Percentiles rank a stretch among this genome's conserved stretches.
These are phyloP conservation scores for Cavenderia fasciculata DNA, from an alignment of 78 protist species.

Conservation along the genomic window DNA sequence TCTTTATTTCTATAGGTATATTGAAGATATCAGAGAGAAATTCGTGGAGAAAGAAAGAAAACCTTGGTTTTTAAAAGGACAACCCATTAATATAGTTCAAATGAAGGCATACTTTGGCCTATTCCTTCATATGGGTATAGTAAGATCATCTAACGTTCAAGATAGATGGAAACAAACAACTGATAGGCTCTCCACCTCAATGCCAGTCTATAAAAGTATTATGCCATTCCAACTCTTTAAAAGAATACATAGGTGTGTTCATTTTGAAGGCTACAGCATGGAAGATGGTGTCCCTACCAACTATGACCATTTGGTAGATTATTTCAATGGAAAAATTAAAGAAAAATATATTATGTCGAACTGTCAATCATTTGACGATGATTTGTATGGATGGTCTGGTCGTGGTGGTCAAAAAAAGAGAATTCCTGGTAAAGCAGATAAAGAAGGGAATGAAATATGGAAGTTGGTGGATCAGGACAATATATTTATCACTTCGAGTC, in stretches of 20 bases:
- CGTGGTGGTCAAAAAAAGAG: slow-evolving; percentile 10
- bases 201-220: not conserved
- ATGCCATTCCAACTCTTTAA: not conserved
- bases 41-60: too few relatives aligned
- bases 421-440: slow-evolving; percentile 30
- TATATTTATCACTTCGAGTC: not conserved
- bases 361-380: slow-evolving; percentile 17
- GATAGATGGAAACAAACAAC: not conserved
- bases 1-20: too few relatives aligned
- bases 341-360: not conserved
- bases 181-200: not conserved
- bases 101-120: slow-evolving; percentile 2
- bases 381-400: slow-evolving; percentile 21
- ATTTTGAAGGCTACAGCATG: slow-evolving; percentile 1
- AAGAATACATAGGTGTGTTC: slow-evolving; percentile 6
- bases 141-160: not conserved
- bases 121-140: not conserved
- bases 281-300: not conserved
- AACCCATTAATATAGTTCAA: not conserved
- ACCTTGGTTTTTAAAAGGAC: not conserved
- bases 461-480: not conserved
- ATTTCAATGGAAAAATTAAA: not conserved
- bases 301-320: not conserved
- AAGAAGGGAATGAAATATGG: slow-evolving; percentile 15
- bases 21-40: too few relatives aligned